Base-by-base conservation (phyloP, 805 yeast species). In the Diddensiella santjacobensis region DNA sequence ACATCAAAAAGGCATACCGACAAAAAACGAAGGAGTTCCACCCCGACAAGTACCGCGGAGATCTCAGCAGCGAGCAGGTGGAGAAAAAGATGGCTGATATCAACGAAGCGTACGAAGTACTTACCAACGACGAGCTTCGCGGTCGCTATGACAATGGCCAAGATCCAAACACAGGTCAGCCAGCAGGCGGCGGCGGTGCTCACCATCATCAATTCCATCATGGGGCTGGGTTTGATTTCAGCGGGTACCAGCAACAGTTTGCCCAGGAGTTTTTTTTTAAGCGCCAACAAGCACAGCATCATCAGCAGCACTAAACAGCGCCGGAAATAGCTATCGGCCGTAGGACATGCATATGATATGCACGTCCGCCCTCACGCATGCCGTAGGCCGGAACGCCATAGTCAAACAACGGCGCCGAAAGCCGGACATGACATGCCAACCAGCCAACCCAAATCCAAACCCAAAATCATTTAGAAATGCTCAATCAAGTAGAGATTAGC, bases 61-160 rank as follows among this genome's bases (percentile, higher is more conserved):
- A 83, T 33, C 63, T 84, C 51, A 72, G 81, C 5, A 74, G 78
- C 23, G 87, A 81, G 26, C 77, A 84, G 50, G 83, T 84, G 31
- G 96, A 88, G 65, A 71, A 71, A 43, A 87, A 85, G 59, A 93
- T 91, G 90, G 88, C 95, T 42, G 90, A 84, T 47, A 86, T 91
- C 54, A 93, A 91, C 66, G 87, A 85, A 61, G 98, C 98, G 0
- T 89, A 93, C 65, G 97, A 89, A 62, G 82, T 84, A 1, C 71
- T 91, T 31, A 78, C 89, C 6, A 80, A 85, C 56, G 78, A 79
- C 1, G 84, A 80, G 40, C 69, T 77, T 50, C 75, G 81, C 50
- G 76, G 71, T 40, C 76, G 80, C 41, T 91, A 85, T 59, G 96
- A 90, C 44, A 22, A 24, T 23, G 59, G 57, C 18, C 50, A 48